A percentile compares a stretch with the other conserved stretches of the same genome.
phyloP scores from a whole-genome alignment of 345 rosid genomes.

The Corchorus olitorius region DNA sequence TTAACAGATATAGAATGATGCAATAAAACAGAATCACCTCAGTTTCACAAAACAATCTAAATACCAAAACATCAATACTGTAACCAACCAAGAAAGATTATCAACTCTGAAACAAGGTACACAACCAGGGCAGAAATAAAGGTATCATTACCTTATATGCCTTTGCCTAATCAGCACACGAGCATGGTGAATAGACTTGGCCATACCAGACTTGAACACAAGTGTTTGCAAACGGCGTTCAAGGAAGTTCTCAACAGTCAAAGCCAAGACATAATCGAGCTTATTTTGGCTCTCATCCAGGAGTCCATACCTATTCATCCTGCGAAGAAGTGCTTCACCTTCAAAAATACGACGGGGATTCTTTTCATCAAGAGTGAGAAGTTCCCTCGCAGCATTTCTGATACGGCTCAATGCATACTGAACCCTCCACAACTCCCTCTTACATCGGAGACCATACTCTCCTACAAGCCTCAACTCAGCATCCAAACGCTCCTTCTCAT shows the following conservation, averaged over 20 bases:
- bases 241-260: conserved; percentile 37
- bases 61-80: not conserved
- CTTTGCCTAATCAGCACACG: conserved; percentile 26
- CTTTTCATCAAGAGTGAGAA: conserved; percentile 63
- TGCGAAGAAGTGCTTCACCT: conserved; percentile 63
- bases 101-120: not conserved
- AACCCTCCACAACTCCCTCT: conserved; percentile 69
- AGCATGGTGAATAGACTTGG: conserved; percentile 28
- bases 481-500: conserved; percentile 31
- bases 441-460: conserved; percentile 61
- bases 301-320: conserved; percentile 48
- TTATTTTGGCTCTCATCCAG: conserved; percentile 62
- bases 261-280: conserved; percentile 45
- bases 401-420: conserved; percentile 59
- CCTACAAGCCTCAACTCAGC: conserved; percentile 55
- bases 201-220: conserved; percentile 37
- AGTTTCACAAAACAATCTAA: not conserved
- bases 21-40: not conserved
- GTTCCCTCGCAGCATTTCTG: conserved; percentile 64
- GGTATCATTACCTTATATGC: conserved; percentile 19
- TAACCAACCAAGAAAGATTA: not conserved
- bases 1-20: not conserved
- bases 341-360: conserved; percentile 58
- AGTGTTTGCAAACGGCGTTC: conserved; percentile 47
- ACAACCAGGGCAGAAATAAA: not conserved